These are phyloP conservation scores for Paxillus involutus DNA, from an alignment of 768 basidiomycete genomes.

Conservation along the genomic window DNA sequence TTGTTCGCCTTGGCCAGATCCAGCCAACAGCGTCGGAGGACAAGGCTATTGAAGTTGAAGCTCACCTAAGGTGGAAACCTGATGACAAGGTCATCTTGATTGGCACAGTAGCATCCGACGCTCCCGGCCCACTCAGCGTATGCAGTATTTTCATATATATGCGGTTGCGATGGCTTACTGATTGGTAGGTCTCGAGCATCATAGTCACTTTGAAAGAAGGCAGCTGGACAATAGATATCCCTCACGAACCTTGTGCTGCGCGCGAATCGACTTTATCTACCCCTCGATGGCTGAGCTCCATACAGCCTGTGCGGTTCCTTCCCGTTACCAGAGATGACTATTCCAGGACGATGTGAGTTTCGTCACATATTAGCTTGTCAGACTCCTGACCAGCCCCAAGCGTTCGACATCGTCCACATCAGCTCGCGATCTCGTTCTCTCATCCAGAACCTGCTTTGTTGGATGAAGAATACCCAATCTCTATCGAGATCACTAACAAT, in stretches of 20 bases:
- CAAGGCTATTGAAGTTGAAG: conserved; percentile 26
- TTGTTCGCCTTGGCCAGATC: conserved; percentile 47
- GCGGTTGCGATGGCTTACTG: background rate
- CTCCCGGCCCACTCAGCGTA: conserved; percentile 56
- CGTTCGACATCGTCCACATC: conserved; percentile 63
- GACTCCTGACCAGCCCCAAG: conserved; percentile 32
- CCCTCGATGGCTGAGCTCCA: conserved; percentile 58
- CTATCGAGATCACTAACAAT: conserved; percentile 64
- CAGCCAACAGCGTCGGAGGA: conserved; percentile 33
- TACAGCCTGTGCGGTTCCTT: conserved; percentile 53
- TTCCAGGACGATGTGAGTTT: conserved; percentile 48
- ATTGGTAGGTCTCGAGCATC: conserved; percentile 40
- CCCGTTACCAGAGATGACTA: conserved; percentile 48
- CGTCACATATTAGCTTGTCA: background rate
- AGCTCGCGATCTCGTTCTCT: conserved; percentile 50
- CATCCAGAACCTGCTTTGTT: conserved; percentile 74
- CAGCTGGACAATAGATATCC: conserved; percentile 67
- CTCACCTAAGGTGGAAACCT: conserved; percentile 57
- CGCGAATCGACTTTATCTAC: conserved; percentile 31
- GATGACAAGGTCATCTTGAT: conserved; percentile 56
- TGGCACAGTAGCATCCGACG: conserved; percentile 55
- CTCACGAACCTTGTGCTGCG: conserved; percentile 43
- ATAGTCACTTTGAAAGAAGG: conserved; percentile 56
- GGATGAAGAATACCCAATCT: conserved; percentile 78
- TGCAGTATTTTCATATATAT: conserved; percentile 14